Evolutionary conservation across 169 alveolate species (phyloP), one percentile per base, ranked within the genome.

Genomic region (Blepharisma undulans): DNA sequence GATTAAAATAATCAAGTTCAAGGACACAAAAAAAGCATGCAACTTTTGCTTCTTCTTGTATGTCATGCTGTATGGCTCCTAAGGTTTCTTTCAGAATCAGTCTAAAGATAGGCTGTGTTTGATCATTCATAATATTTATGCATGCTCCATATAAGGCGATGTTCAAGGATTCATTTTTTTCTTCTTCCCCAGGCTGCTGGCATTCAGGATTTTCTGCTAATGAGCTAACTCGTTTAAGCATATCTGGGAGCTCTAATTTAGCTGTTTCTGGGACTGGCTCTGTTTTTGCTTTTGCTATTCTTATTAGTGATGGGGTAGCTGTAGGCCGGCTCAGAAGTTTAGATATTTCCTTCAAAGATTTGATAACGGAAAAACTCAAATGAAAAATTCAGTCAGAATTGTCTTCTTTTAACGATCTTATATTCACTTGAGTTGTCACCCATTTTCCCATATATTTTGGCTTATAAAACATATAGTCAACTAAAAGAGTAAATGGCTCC

Each of bases 1-100:
- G 84, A 29, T 86, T 86, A 72, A 86, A 86, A 72, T 61, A 32
- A 7, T 86, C 84, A 27, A 86, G 84, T 66, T 60, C 71, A 10
- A 82, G 32, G 0, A 82, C 29, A 21, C 33, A n/a, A 30, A 82
- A 25, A 60, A 34, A 82, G 29, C 60, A 21, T 22, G 78, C 89
- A 2, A 32, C 89, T 4, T 33, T 25, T 19, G 27, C 36, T 10
- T 82, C 34, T 4, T 34, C 36, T 32, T n/a, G 22, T 22, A 22
- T 82, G 7, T 60, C 89, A 21, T 48, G 33, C 32, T 82, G 89
- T 1, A 32, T 32, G 1, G 78, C 89, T 33, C 71, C 29, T 10
- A 82, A 82, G 10, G 60, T 60, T 48, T 82, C 89, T 59, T 22
- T 48, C 16, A 82, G 22, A 82, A 32, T 82, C 10, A 33, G 76